Conservation (phyloP, 208 protist genomes). For the Herpetomonas muscarum region DNA sequence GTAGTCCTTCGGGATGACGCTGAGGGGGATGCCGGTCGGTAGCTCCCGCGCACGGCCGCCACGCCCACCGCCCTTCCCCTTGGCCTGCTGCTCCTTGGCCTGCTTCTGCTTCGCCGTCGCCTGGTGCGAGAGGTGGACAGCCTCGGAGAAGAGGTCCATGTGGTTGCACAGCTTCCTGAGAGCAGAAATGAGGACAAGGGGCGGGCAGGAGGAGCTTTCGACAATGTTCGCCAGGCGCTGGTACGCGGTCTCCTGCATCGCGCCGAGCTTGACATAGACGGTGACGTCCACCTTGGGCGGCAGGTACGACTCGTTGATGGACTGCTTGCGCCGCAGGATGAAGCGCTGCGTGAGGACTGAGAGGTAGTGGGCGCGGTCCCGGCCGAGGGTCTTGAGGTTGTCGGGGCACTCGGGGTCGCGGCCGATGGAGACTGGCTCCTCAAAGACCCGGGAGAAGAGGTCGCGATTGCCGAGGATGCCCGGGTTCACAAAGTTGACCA, state of each 20-base stretch:
- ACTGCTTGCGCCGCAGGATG: conserved; percentile 76
- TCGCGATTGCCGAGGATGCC: conserved; percentile 78
- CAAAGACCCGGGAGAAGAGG: conserved; percentile 77
- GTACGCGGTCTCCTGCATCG: conserved; percentile 68
- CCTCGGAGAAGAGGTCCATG: conserved; percentile 85
- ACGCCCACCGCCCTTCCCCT: conserved; percentile 7
- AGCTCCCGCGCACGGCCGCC: conserved; percentile 4
- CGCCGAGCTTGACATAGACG: conserved; percentile 79
- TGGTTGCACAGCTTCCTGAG: conserved; percentile 94
- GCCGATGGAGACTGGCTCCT: conserved; percentile 61
- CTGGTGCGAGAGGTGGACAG: conserved; percentile 57
- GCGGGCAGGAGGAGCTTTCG: conserved; percentile 56
- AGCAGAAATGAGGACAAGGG: conserved; percentile 79
- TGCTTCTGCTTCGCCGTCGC: neutral
- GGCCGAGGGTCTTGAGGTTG: conserved; percentile 56
- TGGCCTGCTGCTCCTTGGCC: conserved; percentile 3
- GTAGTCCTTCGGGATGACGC: conserved; percentile 64
- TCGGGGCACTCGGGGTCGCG: conserved; percentile 65
- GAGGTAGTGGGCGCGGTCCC: conserved; percentile 77
- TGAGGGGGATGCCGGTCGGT: conserved; percentile 47
- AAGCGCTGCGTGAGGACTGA: conserved; percentile 77
- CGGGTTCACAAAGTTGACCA: conserved; percentile 86
- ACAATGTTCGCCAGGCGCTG: conserved; percentile 42
- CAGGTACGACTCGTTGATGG: conserved; percentile 85
- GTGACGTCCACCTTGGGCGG: conserved; percentile 80